phyloP scores from a whole-genome alignment of 2,329 filamentous ascomycete genomes.

The Magnaporthiopsis rhizophila region DNA sequence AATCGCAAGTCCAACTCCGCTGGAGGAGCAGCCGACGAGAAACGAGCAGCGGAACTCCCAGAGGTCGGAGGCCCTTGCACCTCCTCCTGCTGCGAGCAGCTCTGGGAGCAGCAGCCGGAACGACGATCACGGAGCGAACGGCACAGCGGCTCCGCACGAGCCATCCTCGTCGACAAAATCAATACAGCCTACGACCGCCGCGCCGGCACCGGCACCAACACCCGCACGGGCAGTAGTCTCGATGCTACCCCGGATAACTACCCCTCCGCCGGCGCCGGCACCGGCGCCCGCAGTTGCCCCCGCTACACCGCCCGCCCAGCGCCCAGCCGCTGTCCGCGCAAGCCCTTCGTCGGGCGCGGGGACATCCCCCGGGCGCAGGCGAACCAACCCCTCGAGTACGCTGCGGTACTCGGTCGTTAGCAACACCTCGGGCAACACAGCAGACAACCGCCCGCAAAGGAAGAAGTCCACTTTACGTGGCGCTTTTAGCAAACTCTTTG shows the following conservation, averaged over 20 bases:
- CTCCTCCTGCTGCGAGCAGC: not conserved
- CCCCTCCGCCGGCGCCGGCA: constrained; percentile 14
- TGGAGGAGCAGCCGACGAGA: constrained; percentile 11
- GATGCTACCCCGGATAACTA: not conserved
- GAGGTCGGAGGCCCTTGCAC: not conserved
- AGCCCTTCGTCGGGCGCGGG: constrained; percentile 12
- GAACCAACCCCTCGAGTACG: constrained; percentile 30
- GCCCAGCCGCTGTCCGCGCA: not conserved
- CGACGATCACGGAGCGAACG: not conserved
- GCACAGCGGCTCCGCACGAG: not conserved
- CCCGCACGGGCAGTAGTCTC: not conserved
- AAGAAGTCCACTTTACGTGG: constrained; percentile 52
- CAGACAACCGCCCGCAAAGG: constrained; percentile 31
- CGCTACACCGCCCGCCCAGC: constrained; percentile 7
- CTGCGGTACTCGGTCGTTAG: constrained; percentile 41
- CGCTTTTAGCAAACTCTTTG: constrained; percentile 50
- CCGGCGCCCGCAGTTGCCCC: constrained; percentile 17
- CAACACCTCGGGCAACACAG: constrained; percentile 25
- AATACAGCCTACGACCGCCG: not conserved
- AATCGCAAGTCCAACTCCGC: constrained; percentile 24
- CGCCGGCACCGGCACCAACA: not conserved
- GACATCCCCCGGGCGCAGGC: constrained; percentile 20
- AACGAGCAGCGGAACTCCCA: not conserved
- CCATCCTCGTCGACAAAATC: not conserved
- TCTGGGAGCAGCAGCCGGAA: not conserved